Percentiles rank a stretch among this genome's conserved stretches.
phyloP scores from a whole-genome alignment of 2,329 filamentous ascomycete genomes.

The Cylindrodendrum hubeiense region DNA sequence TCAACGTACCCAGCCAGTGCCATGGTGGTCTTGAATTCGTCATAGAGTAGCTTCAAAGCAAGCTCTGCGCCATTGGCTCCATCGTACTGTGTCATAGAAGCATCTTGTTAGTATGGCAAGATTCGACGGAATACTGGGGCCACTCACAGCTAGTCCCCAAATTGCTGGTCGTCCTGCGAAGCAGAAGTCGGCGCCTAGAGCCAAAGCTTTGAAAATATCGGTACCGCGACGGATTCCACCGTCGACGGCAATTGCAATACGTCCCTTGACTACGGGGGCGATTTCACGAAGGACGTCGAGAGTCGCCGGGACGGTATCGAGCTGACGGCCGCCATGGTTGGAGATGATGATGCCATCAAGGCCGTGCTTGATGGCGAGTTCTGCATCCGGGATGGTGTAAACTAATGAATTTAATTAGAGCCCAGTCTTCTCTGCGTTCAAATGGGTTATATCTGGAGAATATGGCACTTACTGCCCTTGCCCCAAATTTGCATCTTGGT shows the following conservation, averaged over 20 bases:
- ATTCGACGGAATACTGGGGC: too few relatives aligned
- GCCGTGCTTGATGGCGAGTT: slow-evolving; percentile 45
- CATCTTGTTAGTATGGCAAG: too few relatives aligned
- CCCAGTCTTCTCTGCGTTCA: not conserved
- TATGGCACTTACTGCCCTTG: slow-evolving; percentile 24
- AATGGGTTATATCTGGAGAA: slow-evolving; percentile 19
- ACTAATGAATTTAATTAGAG: slow-evolving; percentile 26
- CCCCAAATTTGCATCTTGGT: slow-evolving; percentile 27
- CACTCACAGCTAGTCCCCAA: slow-evolving; percentile 30
- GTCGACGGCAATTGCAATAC: slow-evolving; percentile 45
- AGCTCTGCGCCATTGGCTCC: slow-evolving; percentile 18
- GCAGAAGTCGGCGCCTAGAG: slow-evolving; percentile 46
- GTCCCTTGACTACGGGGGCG: slow-evolving; percentile 34
- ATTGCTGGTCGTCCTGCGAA: slow-evolving; percentile 26
- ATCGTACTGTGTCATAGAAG: slow-evolving; percentile 11
- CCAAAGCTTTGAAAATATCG: slow-evolving; percentile 51
- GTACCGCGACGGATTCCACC: slow-evolving; percentile 52
- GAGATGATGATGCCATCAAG: slow-evolving; percentile 48
- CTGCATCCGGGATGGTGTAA: slow-evolving; percentile 47
- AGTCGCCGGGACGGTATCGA: slow-evolving; percentile 47
- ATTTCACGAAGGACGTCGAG: slow-evolving; percentile 48
- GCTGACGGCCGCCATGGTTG: slow-evolving; percentile 51
- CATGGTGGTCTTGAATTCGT: slow-evolving; percentile 27
- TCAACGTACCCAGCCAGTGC: slow-evolving; percentile 17
- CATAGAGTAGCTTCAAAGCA: slow-evolving; percentile 19